Conservation (phyloP, 202 grass and related monocot genomes). For the Brachypodium distachyon region DNA sequence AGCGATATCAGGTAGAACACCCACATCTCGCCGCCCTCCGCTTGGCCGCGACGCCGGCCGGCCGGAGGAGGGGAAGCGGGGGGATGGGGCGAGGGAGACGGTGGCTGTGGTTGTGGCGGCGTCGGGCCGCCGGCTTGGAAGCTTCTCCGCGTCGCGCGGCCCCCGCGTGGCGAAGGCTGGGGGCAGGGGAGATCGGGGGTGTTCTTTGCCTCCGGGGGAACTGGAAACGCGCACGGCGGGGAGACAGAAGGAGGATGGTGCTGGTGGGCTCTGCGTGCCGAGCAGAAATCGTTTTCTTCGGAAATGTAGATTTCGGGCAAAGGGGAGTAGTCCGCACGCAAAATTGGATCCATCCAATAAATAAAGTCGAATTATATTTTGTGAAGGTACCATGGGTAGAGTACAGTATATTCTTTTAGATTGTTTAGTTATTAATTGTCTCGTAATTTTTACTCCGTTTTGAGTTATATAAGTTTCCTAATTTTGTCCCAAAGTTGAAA, state of each 20-base stretch:
- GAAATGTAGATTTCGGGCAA: constrained; percentile 7
- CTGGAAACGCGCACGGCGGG: constrained; percentile 21
- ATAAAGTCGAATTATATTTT: background rate
- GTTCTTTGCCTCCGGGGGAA: constrained; percentile 32
- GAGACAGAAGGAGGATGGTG: constrained; percentile 8
- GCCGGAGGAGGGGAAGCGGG: background rate
- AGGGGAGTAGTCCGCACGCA: constrained; percentile 31
- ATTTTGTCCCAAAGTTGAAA: no score
- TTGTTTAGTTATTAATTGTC: no score
- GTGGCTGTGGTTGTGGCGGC: background rate
- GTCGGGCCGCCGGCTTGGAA: constrained; percentile 19
- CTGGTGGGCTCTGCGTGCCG: constrained; percentile 10
- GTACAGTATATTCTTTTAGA: no score
- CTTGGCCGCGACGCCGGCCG: background rate
- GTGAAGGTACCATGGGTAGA: background rate
- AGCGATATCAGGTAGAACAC: constrained; percentile 97
- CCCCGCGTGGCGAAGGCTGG: background rate
- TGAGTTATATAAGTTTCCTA: no score
- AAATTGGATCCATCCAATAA: background rate
- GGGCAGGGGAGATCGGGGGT: constrained; percentile 28
- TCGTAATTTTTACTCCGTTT: no score
- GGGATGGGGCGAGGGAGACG: background rate
- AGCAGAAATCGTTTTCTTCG: background rate
- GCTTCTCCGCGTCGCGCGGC: constrained; percentile 13
- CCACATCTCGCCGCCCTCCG: constrained; percentile 67